A percentile compares a stretch with the other conserved stretches of the same genome.
phyloP scores from a whole-genome alignment of 371 early-diverging fungal species.

The Apophysomyces elegans region DNA sequence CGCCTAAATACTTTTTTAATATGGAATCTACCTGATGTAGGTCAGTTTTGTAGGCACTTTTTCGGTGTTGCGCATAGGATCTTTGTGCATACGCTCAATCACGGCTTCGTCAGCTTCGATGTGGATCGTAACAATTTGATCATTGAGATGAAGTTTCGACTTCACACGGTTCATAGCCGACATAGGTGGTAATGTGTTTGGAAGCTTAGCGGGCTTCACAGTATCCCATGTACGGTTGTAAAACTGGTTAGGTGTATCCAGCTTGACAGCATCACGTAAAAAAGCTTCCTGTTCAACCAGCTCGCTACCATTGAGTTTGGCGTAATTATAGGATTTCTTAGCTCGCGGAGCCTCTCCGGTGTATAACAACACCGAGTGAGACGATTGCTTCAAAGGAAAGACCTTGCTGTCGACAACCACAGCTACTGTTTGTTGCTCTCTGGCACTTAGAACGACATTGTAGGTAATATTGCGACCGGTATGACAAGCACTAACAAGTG shows the following conservation, averaged over 20 bases:
- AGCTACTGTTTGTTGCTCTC: neutral
- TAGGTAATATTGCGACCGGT: neutral
- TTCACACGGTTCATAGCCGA: slow-evolving; percentile 14
- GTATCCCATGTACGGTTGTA: slow-evolving; percentile 21
- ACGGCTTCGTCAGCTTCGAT: slow-evolving; percentile 20
- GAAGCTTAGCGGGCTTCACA: slow-evolving; percentile 3
- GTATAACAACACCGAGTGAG: neutral
- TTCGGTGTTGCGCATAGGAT: slow-evolving; percentile 16
- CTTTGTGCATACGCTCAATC: slow-evolving; percentile 27
- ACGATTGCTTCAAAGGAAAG: slow-evolving; percentile 11
- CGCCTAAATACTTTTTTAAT: neutral
- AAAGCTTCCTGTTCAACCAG: slow-evolving; percentile 14
- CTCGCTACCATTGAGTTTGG: neutral
- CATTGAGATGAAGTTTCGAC: slow-evolving; percentile 19
- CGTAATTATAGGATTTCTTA: slow-evolving; percentile 15
- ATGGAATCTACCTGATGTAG: slow-evolving; percentile 30
- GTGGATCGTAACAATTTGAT: slow-evolving; percentile 40
- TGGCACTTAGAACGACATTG: neutral
- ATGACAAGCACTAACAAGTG: neutral
- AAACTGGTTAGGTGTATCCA: slow-evolving; percentile 18
- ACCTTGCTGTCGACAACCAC: slow-evolving; percentile 12
- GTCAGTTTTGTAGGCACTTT: slow-evolving; percentile 25
- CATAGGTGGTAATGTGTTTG: slow-evolving; percentile 15
- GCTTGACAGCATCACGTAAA: slow-evolving; percentile 8
- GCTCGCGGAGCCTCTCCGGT: slow-evolving; percentile 22